Evolutionary conservation across 192 early-diverging fungal species (phyloP).

Genomic region (Borealophlyctis nickersoniae): DNA sequence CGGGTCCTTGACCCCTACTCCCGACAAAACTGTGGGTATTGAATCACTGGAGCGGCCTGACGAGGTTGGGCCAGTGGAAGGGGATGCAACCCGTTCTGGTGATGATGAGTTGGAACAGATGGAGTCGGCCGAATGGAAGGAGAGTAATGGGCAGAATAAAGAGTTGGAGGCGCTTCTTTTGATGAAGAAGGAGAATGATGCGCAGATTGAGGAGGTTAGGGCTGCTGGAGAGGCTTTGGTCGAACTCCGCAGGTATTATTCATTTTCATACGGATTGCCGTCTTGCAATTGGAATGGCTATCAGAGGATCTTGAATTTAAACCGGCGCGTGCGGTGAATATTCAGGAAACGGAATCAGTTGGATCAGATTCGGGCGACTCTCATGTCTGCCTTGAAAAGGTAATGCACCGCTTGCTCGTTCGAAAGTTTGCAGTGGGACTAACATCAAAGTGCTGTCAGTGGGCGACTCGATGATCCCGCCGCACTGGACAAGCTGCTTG

Average conservation of each 20-base stretch:
- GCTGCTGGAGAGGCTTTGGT: background rate
- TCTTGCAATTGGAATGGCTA: background rate
- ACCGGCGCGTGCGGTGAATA: no score
- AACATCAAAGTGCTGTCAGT: no score
- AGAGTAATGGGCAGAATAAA: background rate
- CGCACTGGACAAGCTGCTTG: no score
- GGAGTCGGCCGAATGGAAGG: background rate
- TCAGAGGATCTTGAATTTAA: no score
- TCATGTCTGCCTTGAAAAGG: background rate
- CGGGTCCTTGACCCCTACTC: no score
- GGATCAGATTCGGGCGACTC: background rate
- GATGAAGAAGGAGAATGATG: background rate
- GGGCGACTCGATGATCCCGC: no score
- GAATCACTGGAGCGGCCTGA: no score
- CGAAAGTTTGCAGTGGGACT: no score
- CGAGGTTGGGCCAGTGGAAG: no score
- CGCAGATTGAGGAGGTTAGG: background rate
- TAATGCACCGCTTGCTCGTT: no score
- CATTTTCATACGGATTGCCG: background rate
- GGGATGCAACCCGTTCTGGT: background rate
- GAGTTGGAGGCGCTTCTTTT: background rate
- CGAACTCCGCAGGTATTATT: background rate
- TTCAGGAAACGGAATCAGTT: background rate
- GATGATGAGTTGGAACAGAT: background rate
- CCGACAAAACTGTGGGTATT: no score